Conservation (phyloP, 75 land plant species). For the Cunninghamia lanceolata region DNA sequence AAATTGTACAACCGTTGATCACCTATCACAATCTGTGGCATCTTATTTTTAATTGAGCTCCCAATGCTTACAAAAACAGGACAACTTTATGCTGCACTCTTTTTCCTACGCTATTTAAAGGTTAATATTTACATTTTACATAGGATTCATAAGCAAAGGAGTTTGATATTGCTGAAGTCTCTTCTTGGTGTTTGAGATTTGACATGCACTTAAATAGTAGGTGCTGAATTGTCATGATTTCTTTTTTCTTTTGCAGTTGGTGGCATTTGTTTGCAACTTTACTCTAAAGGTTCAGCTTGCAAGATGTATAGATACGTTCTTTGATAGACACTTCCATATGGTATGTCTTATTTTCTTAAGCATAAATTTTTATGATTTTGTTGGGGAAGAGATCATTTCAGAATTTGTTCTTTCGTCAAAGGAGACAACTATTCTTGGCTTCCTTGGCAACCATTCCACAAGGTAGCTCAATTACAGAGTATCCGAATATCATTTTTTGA, state of each 20-base stretch:
- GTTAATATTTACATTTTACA: neutral
- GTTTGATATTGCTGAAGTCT: neutral
- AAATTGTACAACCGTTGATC: no score
- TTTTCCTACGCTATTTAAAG: neutral
- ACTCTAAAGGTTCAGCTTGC: neutral
- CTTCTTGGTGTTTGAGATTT: neutral
- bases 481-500: neutral
- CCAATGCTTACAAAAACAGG: neutral
- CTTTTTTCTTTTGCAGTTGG: neutral
- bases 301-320: neutral
- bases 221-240: neutral
- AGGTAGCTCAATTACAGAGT: neutral
- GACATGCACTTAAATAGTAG: neutral
- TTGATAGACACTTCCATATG: neutral
- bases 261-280: neutral
- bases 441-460: neutral
- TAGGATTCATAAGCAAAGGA: neutral
- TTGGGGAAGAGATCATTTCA: neutral
- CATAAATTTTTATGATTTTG: neutral
- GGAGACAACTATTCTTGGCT: neutral
- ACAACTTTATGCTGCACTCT: neutral
- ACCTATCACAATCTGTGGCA: neutral
- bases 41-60: neutral
- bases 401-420: neutral
- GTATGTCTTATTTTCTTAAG: neutral